Percentiles rank a stretch among this genome's conserved stretches.
These are phyloP conservation scores for Sugiyamaella marilandica DNA, from an alignment of 805 yeast genomes.

Conservation along the genomic window DNA sequence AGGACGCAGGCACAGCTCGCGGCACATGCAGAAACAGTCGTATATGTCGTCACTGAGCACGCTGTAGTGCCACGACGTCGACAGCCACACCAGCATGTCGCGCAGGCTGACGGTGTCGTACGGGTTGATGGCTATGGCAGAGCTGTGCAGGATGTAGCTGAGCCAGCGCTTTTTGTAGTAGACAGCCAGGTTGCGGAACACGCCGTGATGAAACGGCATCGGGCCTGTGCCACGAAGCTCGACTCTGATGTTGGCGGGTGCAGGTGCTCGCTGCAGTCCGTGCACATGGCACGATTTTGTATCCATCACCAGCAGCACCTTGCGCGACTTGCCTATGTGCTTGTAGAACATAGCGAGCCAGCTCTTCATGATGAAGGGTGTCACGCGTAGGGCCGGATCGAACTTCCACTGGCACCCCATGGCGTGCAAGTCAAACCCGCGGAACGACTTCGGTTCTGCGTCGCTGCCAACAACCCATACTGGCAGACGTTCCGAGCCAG, in stretches of 20 bases:
- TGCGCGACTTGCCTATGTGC: constrained; percentile 3
- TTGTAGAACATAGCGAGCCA: constrained; percentile 9
- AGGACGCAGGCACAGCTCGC: not conserved
- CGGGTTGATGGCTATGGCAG: constrained; percentile 2
- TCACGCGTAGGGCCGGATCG: constrained; percentile 3
- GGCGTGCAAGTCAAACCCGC: constrained; percentile 1
- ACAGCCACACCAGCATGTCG: not conserved
- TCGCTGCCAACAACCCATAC: constrained; percentile 7
- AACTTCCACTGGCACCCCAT: constrained; percentile 6
- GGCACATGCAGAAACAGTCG: not conserved
- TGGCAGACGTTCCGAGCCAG: constrained; percentile 9
- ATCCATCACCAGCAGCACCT: constrained; percentile 8
- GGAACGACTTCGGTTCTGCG: not conserved
- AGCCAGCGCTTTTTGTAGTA: constrained; percentile 8
- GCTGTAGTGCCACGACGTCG: constrained; percentile 1
- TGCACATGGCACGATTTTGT: constrained; percentile 7
- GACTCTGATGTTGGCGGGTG: constrained; percentile 5
- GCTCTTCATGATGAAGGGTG: constrained; percentile 4
- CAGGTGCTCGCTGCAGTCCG: constrained; percentile 4
- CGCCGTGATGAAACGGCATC: constrained; percentile 7
- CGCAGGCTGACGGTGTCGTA: constrained; percentile 1
- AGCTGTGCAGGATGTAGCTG: constrained; percentile 5
- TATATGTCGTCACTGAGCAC: not conserved
- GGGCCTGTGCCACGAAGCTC: constrained; percentile 1
- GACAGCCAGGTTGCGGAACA: constrained; percentile 5